These are phyloP conservation scores for Oryza glaberrima DNA, from an alignment of 176 grass and related monocot genomes.

Conservation along the genomic window DNA sequence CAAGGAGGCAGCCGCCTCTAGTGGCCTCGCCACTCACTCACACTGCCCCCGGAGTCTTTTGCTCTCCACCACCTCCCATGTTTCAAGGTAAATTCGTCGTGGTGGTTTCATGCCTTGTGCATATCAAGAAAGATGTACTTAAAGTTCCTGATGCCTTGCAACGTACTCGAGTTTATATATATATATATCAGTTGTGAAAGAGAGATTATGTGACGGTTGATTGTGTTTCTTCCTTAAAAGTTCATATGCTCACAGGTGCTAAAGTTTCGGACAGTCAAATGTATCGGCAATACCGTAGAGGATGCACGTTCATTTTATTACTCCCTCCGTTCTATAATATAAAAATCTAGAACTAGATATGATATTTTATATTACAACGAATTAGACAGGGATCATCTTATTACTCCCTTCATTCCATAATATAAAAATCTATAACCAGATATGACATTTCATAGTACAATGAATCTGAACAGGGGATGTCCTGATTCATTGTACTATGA, in stretches of 20 bases:
- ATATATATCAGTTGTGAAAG: not conserved
- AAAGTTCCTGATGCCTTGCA: conserved; percentile 2
- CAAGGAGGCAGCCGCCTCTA: conserved; percentile 25
- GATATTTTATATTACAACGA: too few species aligned
- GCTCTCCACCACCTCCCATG: conserved; percentile 18
- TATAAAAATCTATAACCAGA: too few species aligned
- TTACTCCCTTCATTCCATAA: too few species aligned
- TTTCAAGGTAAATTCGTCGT: conserved; percentile 34
- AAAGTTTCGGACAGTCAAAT: conserved; percentile 3
- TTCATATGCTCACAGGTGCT: not conserved
- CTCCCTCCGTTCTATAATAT: too few species aligned
- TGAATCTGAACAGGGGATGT: too few species aligned
- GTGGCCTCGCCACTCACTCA: conserved; percentile 46
- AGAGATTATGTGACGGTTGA: not conserved
- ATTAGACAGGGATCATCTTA: too few species aligned
- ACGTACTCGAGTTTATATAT: not conserved
- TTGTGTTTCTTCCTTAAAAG: not conserved
- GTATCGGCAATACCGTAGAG: too few species aligned
- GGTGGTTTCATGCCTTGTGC: conserved; percentile 40
- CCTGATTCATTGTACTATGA: too few species aligned
- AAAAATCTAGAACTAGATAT: too few species aligned
- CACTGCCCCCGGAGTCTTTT: conserved; percentile 31
- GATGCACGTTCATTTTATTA: too few species aligned
- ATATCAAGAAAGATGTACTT: conserved; percentile 41
- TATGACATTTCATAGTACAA: too few species aligned